Base-by-base conservation (phyloP, 2,329 filamentous ascomycete genomes). In the Penicillium thymicola region DNA sequence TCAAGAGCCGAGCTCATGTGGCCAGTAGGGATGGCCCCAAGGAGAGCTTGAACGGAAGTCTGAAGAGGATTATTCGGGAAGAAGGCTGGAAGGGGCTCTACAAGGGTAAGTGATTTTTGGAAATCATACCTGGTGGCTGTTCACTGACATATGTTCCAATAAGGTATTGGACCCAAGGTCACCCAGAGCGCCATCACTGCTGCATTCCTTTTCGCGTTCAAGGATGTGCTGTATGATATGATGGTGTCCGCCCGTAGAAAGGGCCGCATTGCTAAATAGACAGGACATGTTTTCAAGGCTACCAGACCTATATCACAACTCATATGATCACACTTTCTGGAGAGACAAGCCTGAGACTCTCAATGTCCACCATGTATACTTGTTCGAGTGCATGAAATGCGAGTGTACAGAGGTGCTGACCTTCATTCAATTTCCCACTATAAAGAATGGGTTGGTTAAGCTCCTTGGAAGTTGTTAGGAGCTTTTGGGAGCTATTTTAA, bases 1-100 rank as follows among this genome's bases (percentile, higher is more conserved):
- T 99, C 69, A 99, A 99, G 86, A 96, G 92, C 76, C 86, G 91
- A 72, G 96, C 96, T 86, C 94, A 99, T 74, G 91, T 99, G 59
- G 91, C 92, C 28, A 86, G 83, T 60, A 86, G 85, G 68, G 86
- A 86, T 60, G 83, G 84, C n/a, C 86, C 86, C 62, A 89, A 89
- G 76, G 89, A 95, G 77, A 89, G 88, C 65, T 89, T 97, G 82
- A 81, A 87, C 51, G 83, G 86, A 63, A 89, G 87, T 45, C 83
- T 99, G 70, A 86, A 82, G 70, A 84, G 88, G 59, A 92, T 97
- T 58, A 82, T 97, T 59, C 83, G 79, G 63, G 90, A 97, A 71
- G 93, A 97, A 76, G 94, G 94, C n/a, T 96, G 92, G 71, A 80
- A 84, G 54, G 93, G 94, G 30, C 79, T 99, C 51, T 99, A 99